Percentiles rank a stretch among this genome's conserved stretches.
These are phyloP conservation scores for Nakaseomyces nivariensis DNA, from an alignment of 1,139 yeast species.

Conservation along the genomic window DNA sequence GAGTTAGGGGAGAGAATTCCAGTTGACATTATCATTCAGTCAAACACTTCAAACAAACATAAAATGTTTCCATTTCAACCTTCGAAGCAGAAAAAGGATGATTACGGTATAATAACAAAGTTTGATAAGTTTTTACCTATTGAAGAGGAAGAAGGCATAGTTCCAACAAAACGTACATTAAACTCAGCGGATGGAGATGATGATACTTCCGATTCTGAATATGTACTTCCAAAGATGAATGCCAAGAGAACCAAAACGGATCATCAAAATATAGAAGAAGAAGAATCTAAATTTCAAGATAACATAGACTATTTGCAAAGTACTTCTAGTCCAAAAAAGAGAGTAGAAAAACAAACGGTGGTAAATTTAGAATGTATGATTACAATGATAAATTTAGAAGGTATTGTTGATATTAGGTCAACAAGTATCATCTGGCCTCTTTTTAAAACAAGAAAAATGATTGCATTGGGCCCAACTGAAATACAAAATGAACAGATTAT, in stretches of 20 bases:
- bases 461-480: slow-evolving; percentile 43
- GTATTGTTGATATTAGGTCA: slow-evolving; percentile 78
- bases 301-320: slow-evolving; percentile 49
- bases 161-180: slow-evolving; percentile 8
- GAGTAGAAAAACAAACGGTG: slow-evolving; percentile 32
- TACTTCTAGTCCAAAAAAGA: slow-evolving; percentile 39
- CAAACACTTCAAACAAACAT: slow-evolving; percentile 47
- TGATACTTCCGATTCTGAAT: slow-evolving; percentile 23
- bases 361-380: slow-evolving; percentile 58
- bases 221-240: slow-evolving; percentile 15
- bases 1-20: slow-evolving; percentile 23
- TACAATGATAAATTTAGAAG: slow-evolving; percentile 73
- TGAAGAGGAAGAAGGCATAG: slow-evolving; percentile 38
- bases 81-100: slow-evolving; percentile 57
- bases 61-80: slow-evolving; percentile 71
- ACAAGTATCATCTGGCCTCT: slow-evolving; percentile 68
- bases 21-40: slow-evolving; percentile 55
- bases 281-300: slow-evolving; percentile 26
- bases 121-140: slow-evolving; percentile 40
- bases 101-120: slow-evolving; percentile 72
- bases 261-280: slow-evolving; percentile 12
- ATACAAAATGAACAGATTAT: slow-evolving; percentile 17
- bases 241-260: slow-evolving; percentile 12
- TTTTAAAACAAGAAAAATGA: slow-evolving; percentile 66
- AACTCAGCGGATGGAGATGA: slow-evolving; percentile 11